These are phyloP conservation scores for Corymbia calophylla DNA, from an alignment of 441 rosid genomes.

Conservation along the genomic window DNA sequence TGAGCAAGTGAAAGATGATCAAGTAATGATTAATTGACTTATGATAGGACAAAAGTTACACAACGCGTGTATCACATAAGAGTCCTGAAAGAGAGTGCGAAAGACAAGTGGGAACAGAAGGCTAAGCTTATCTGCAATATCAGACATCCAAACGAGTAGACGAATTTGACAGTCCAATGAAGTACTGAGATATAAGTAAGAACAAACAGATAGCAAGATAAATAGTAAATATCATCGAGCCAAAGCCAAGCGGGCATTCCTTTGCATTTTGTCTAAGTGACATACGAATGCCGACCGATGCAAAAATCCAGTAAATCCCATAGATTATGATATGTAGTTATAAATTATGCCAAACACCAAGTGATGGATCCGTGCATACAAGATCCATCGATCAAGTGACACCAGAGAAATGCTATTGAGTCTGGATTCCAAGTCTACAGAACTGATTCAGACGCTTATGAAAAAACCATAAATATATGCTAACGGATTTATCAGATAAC, in stretches of 20 bases:
- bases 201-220: neutral
- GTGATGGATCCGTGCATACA: neutral
- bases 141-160: neutral
- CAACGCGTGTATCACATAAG: neutral
- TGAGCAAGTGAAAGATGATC: neutral
- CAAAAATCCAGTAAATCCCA: neutral
- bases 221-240: neutral
- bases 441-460: neutral
- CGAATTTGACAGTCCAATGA: neutral
- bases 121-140: neutral
- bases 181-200: neutral
- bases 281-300: neutral
- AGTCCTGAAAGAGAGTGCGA: neutral
- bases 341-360: neutral
- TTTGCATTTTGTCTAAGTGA: neutral
- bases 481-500: neutral
- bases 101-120: neutral
- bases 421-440: neutral
- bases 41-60: neutral
- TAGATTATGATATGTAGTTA: neutral
- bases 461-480: neutral
- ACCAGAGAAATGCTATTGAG: neutral
- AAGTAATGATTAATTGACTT: neutral
- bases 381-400: neutral
- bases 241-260: neutral